Evolutionary conservation across 2,329 filamentous ascomycete genomes (phyloP).

Genomic region (Kalmusia sp.): DNA sequence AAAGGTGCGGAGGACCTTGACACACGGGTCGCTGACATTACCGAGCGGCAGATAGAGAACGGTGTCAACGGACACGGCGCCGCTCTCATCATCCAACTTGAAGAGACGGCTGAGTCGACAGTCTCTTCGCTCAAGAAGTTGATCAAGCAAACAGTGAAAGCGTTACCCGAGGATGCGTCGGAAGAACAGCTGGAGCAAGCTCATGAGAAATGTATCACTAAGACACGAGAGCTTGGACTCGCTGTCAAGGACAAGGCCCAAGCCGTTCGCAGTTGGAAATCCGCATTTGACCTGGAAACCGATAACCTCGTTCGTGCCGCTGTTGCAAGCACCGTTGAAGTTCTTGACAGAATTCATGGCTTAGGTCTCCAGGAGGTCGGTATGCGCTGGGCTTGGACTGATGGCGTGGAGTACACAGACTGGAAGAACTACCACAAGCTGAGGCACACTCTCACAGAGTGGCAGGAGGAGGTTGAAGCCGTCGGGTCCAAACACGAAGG

Average conservation of each 20-base stretch:
- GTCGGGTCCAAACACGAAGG: slow-evolving; percentile 77
- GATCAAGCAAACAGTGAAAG: slow-evolving; percentile 64
- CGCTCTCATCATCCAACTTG: slow-evolving; percentile 71
- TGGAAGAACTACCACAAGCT: slow-evolving; percentile 95
- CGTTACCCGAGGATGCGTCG: slow-evolving; percentile 65
- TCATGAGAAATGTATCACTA: slow-evolving; percentile 59
- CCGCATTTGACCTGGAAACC: slow-evolving; percentile 73
- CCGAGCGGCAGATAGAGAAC: slow-evolving; percentile 71
- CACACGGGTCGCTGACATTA: slow-evolving; percentile 72
- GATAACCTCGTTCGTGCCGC: slow-evolving; percentile 72
- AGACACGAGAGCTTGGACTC: slow-evolving; percentile 72
- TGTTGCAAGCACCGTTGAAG: slow-evolving; percentile 80
- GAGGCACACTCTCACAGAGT: slow-evolving; percentile 81
- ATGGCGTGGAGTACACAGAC: slow-evolving; percentile 94
- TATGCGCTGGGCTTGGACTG: slow-evolving; percentile 93
- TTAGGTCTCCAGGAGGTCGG: slow-evolving; percentile 89
- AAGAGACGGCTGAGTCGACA: slow-evolving; percentile 70
- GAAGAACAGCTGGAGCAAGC: slow-evolving; percentile 60
- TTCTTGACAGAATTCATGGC: slow-evolving; percentile 82
- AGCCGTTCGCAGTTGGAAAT: slow-evolving; percentile 77
- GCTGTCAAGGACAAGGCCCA: slow-evolving; percentile 80
- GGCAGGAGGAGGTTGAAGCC: slow-evolving; percentile 81
- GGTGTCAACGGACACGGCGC: slow-evolving; percentile 72
- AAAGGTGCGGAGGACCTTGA: slow-evolving; percentile 77
- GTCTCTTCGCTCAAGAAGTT: slow-evolving; percentile 70